phyloP scores from a whole-genome alignment of 106 monocot genomes.

The Iris macrosiphon region DNA sequence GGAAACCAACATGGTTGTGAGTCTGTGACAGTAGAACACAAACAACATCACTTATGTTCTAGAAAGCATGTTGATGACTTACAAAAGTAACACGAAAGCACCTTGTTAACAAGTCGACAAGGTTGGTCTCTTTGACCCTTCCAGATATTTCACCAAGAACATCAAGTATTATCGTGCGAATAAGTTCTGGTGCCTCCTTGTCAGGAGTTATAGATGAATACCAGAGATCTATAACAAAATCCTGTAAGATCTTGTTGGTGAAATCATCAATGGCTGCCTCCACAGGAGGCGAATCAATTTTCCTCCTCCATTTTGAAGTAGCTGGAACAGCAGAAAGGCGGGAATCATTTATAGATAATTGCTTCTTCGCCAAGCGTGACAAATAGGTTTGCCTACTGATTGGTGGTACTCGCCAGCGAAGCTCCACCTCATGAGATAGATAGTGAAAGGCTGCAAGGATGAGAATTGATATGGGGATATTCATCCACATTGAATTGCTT shows the following conservation, averaged over 20 bases:
- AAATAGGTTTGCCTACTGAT: conserved; percentile 41
- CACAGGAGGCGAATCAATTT: conserved; percentile 76
- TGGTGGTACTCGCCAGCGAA: conserved; percentile 64
- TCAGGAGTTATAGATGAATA: conserved; percentile 91
- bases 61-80: conserved; percentile 24
- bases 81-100: conserved; percentile 55
- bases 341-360: conserved; percentile 63
- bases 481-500: conserved; percentile 98
- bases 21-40: conserved; percentile 7
- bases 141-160: conserved; percentile 77
- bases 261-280: conserved; percentile 77
- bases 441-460: conserved; percentile 67
- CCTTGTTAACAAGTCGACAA: conserved; percentile 96
- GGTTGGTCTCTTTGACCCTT: conserved; percentile 86
- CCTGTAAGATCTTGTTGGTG: conserved; percentile 74
- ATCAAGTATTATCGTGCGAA: conserved; percentile 75
- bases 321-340: conserved; percentile 37
- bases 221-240: conserved; percentile 93
- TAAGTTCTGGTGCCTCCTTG: conserved; percentile 86
- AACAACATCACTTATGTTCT: neutral
- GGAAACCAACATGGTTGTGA: conserved; percentile 22
- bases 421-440: conserved; percentile 73
- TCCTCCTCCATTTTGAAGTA: conserved; percentile 56
- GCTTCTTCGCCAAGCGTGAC: conserved; percentile 59
- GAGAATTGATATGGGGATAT: conserved; percentile 86